Evolutionary conservation across 1,284 basidiomycete species (phyloP), one percentile per base, ranked within the genome.

Genomic region (Cutaneotrichosporon daszewskae): DNA sequence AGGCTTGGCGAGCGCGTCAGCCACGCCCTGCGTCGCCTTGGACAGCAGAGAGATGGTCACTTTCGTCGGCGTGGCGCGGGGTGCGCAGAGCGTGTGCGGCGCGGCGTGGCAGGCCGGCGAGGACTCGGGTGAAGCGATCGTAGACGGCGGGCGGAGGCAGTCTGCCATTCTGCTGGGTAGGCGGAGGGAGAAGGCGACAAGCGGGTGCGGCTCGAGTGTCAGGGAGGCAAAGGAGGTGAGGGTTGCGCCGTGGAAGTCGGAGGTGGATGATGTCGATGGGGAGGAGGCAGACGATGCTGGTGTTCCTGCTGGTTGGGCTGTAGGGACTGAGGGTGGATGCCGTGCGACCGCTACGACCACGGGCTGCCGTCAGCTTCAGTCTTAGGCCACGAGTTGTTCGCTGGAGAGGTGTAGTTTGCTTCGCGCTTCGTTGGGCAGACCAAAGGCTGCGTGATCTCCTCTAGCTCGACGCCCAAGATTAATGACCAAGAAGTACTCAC

Each of bases 141-240:
- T 22, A 4, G 37, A 22, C 7, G 23, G 43, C 11, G 59, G 55
- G 69, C 76, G 52, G 79, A 79, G 20, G 77, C 75, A 34, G 74
- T 76, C 64, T 3, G 87, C 87, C 78, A 92, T 84, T 8, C 87
- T 77, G 1, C 87, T 91, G 3, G 90, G 90, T n/a, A 89, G 76
- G 23, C 87, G 81, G 12, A 94, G 76, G 11, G 87, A 84, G 68
- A 94, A 94, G 0, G 87, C 79, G 53, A 95, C 79, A 47, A 94
- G 78, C 0, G 90, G 88, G 55, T 82, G 73, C 2, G 90, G 90
- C 57, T 87, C 80, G 73, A 95, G 79, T 1, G 89, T 81, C 57
- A 94, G 81, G n/a, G 87, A 89, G 20, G 87, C 82, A 65, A 94
- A 88, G 0, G 89, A 92, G 5, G 90, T 92, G 31, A 95, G 76